phyloP scores from a whole-genome alignment of 108 stramenopile species.

The Skeletonema grethae region DNA sequence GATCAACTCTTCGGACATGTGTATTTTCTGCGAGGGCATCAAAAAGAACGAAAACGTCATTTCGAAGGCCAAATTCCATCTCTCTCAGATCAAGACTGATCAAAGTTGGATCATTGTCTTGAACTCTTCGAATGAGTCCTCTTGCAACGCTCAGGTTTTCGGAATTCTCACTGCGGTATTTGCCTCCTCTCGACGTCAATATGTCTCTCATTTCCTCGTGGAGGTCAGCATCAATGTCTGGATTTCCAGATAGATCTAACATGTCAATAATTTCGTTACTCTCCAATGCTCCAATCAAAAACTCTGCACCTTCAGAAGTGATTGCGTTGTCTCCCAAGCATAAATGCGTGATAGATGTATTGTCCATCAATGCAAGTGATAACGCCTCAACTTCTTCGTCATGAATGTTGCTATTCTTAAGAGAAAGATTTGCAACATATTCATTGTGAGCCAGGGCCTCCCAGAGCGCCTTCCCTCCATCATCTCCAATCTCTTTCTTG shows the following conservation, averaged over 20 bases:
- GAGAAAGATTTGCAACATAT: background rate
- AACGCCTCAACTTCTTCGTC: background rate
- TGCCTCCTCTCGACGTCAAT: background rate
- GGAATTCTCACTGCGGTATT: background rate
- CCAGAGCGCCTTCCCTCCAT: slow-evolving; percentile 4
- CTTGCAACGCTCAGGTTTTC: background rate
- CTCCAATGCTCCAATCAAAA: slow-evolving; percentile 38
- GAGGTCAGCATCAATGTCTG: background rate
- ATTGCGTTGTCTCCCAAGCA: slow-evolving; percentile 22
- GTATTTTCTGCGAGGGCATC: slow-evolving; percentile 9
- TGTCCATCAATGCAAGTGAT: slow-evolving; percentile 10
- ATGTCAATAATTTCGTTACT: slow-evolving; percentile 29
- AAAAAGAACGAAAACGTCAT: slow-evolving; percentile 3
- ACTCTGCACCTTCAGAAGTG: slow-evolving; percentile 43
- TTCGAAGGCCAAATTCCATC: slow-evolving; percentile 3
- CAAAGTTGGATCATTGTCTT: slow-evolving; percentile 4
- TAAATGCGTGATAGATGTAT: slow-evolving; percentile 6
- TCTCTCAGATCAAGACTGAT: background rate
- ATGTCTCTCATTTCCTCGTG: background rate
- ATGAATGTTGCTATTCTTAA: background rate
- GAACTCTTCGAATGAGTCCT: slow-evolving; percentile 5
- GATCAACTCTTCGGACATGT: slow-evolving; percentile 4
- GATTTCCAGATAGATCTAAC: slow-evolving; percentile 42
- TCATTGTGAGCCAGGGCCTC: slow-evolving; percentile 6
- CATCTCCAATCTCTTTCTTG: background rate